A percentile compares a stretch with the other conserved stretches of the same genome.
phyloP scores from a whole-genome alignment of 2,329 filamentous ascomycete species.

The Fusarium xylarioides region DNA sequence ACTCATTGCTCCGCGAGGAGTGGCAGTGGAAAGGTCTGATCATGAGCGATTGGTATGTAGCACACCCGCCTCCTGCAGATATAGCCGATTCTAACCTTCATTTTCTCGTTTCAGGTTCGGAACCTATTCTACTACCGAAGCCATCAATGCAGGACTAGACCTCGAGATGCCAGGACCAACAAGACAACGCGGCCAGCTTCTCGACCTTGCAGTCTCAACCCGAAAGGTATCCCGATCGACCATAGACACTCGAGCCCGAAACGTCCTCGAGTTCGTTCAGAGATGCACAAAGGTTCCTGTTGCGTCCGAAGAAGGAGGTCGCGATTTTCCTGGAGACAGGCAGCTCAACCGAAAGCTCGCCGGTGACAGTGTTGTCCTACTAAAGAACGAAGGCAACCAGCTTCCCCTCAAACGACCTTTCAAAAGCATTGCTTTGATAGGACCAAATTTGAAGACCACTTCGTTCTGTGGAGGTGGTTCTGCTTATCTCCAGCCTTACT shows the following conservation, averaged over 20 bases:
- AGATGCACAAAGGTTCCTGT: neutral
- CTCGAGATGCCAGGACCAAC: neutral
- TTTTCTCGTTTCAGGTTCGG: neutral
- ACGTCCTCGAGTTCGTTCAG: neutral
- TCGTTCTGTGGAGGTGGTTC: neutral
- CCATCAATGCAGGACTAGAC: neutral
- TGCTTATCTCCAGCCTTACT: neutral
- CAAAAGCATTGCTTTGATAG: neutral
- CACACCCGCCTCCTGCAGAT: fast-evolving
- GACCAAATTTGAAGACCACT: neutral
- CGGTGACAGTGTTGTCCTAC: neutral
- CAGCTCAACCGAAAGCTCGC: neutral
- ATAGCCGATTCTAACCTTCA: fast-evolving
- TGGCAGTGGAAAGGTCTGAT: neutral
- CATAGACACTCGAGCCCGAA: neutral
- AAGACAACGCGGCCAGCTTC: neutral
- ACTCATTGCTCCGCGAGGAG: neutral
- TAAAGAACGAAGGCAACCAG: neutral
- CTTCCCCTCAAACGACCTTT: neutral
- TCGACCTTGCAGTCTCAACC: neutral
- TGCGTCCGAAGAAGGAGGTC: neutral
- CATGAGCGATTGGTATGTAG: neutral
- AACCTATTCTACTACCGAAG: neutral
- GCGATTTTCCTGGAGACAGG: neutral
- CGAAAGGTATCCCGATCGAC: neutral